Conservation (phyloP, 768 basidiomycete genomes). For the Boletus tomentosulus region DNA sequence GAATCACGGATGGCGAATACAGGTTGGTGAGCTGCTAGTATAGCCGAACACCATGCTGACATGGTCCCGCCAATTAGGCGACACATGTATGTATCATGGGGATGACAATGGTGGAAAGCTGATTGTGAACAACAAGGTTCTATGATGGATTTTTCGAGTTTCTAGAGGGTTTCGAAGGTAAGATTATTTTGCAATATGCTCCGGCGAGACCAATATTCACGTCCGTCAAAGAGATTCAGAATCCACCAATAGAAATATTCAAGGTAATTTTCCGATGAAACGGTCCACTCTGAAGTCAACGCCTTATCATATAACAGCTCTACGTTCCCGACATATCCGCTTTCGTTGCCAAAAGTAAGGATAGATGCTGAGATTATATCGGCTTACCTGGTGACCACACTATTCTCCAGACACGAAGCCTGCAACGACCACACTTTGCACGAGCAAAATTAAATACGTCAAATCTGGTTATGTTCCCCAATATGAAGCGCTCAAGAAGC, state of each 20-base stretch:
- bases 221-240: constrained; percentile 13
- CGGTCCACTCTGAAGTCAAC: neutral
- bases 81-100: constrained; percentile 20
- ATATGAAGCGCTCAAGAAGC: constrained; percentile 54
- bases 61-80: constrained; percentile 6
- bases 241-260: constrained; percentile 26
- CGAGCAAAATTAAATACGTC: constrained; percentile 62
- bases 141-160: constrained; percentile 28
- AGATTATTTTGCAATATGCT: neutral
- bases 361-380: too few species aligned
- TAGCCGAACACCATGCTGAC: neutral
- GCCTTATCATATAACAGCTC: constrained; percentile 11
- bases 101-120: neutral
- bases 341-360: constrained; percentile 18
- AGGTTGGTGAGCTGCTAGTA: constrained; percentile 25
- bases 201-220: neutral
- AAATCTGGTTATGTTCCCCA: constrained; percentile 61
- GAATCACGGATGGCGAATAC: constrained; percentile 42
- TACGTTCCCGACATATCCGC: constrained; percentile 26
- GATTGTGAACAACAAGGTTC: constrained; percentile 19
- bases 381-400: neutral
- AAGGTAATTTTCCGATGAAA: constrained; percentile 10
- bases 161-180: constrained; percentile 26
- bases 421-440: constrained; percentile 20
- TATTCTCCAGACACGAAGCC: constrained; percentile 17